Percentiles rank a stretch among this genome's conserved stretches.
These are phyloP conservation scores for Hypoxylon cercidicola DNA, from an alignment of 495 filamentous ascomycete species.

Conservation along the genomic window DNA sequence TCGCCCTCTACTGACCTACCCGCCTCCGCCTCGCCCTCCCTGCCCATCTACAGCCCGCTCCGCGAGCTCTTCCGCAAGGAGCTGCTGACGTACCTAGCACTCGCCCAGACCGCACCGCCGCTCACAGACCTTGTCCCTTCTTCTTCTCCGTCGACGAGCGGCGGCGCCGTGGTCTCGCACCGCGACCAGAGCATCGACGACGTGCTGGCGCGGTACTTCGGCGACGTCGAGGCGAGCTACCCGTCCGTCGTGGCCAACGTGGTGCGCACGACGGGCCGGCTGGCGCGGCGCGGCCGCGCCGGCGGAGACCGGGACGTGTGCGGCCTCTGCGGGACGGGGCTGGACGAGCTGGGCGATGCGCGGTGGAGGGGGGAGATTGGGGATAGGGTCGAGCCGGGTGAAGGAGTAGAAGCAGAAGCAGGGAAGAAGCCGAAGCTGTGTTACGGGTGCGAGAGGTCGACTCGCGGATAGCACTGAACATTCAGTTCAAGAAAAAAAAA, in stretches of 20 bases:
- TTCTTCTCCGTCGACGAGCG: conserved; percentile 43
- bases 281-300: conserved; percentile 60
- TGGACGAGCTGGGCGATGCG: conserved; percentile 58
- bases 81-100: conserved; percentile 68
- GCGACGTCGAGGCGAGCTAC: conserved; percentile 85
- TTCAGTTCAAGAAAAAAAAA: neutral
- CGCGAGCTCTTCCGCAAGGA: conserved; percentile 87
- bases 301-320: conserved; percentile 35
- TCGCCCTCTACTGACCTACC: neutral
- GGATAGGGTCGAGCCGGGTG: conserved; percentile 20
- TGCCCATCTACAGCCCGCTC: conserved; percentile 71
- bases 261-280: conserved; percentile 83
- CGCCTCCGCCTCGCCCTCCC: conserved; percentile 3
- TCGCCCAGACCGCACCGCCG: conserved; percentile 61
- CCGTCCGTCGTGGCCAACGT: conserved; percentile 95
- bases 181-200: conserved; percentile 89
- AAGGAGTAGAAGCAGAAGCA: conserved; percentile 20
- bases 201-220: conserved; percentile 88
- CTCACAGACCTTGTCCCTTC: conserved; percentile 60
- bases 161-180: conserved; percentile 63
- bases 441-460: conserved; percentile 65
- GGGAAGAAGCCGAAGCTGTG: conserved; percentile 48
- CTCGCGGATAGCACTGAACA: conserved; percentile 44
- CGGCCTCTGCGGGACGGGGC: conserved; percentile 62
- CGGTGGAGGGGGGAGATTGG: conserved; percentile 63